These are phyloP conservation scores for Talaromyces piceae DNA, from an alignment of 2,329 filamentous ascomycete genomes.

Conservation along the genomic window DNA sequence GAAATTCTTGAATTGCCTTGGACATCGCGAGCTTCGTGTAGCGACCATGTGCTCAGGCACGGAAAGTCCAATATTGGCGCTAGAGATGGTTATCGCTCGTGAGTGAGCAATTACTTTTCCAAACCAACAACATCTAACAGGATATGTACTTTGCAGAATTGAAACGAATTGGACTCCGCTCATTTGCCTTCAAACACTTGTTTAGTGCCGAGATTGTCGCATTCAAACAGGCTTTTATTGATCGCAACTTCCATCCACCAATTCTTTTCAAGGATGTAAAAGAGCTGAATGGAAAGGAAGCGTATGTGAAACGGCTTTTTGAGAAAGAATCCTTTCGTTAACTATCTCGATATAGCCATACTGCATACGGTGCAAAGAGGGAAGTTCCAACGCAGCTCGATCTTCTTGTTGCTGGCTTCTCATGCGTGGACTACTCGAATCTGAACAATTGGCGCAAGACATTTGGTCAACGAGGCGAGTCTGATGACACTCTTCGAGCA, in stretches of 20 bases:
- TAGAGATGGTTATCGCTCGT: slow-evolving; percentile 50
- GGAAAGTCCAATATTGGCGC: slow-evolving; percentile 62
- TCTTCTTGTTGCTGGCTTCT: slow-evolving; percentile 63
- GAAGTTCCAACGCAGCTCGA: slow-evolving; percentile 53
- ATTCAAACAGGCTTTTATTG: slow-evolving; percentile 58
- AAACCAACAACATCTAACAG: neutral
- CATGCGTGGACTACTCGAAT: slow-evolving; percentile 66
- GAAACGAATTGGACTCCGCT: slow-evolving; percentile 22
- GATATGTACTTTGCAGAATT: slow-evolving; percentile 20
- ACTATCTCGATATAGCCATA: slow-evolving; percentile 42
- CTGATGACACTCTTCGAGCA: slow-evolving; percentile 56
- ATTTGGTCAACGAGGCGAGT: slow-evolving; percentile 53
- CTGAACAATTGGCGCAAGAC: slow-evolving; percentile 53
- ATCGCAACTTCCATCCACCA: slow-evolving; percentile 48
- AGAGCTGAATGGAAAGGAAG: slow-evolving; percentile 44
- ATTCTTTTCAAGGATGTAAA: slow-evolving; percentile 53
- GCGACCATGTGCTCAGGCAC: slow-evolving; percentile 75
- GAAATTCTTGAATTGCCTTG: slow-evolving; percentile 28
- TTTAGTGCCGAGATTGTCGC: slow-evolving; percentile 59
- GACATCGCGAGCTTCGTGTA: slow-evolving; percentile 42
- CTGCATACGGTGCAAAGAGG: slow-evolving; percentile 56
- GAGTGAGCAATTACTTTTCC: slow-evolving; percentile 13
- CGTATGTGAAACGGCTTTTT: slow-evolving; percentile 34
- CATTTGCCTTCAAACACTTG: slow-evolving; percentile 46
- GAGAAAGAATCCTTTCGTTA: neutral